These are phyloP conservation scores for Erythrobasidium hasegawianum DNA, from an alignment of 1,284 basidiomycete genomes.

Conservation along the genomic window DNA sequence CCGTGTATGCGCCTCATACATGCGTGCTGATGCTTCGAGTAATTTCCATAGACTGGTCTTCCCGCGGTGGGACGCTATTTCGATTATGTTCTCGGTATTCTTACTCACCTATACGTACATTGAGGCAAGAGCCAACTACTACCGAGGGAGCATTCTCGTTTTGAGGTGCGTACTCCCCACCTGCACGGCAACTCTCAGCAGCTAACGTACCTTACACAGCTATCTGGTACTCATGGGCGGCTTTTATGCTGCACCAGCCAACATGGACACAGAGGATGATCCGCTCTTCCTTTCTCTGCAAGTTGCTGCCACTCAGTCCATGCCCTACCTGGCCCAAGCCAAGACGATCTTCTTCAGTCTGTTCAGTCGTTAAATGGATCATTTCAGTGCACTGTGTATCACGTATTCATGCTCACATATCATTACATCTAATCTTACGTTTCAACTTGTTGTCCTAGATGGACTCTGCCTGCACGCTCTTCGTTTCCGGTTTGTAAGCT, in stretches of 20 bases:
- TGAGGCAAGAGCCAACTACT: slow-evolving; percentile 95
- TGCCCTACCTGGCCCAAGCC: not conserved
- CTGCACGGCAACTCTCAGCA: not conserved
- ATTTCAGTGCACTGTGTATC: too few species aligned
- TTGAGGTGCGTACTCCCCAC: slow-evolving; percentile 59
- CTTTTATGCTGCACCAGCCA: slow-evolving; percentile 52
- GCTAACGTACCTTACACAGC: slow-evolving; percentile 50
- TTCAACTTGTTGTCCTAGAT: too few species aligned
- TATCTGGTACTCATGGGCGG: slow-evolving; percentile 74
- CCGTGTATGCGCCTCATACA: too few species aligned
- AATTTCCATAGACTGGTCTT: slow-evolving; percentile 72
- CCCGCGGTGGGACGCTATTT: slow-evolving; percentile 97
- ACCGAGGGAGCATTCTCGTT: slow-evolving; percentile 86
- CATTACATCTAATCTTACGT: too few species aligned
- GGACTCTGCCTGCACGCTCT: too few species aligned
- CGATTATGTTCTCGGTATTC: slow-evolving; percentile 75
- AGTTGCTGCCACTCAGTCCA: slow-evolving; percentile 52
- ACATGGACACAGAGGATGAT: slow-evolving; percentile 25
- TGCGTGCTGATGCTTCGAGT: too few species aligned
- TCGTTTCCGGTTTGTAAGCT: too few species aligned
- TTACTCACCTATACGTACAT: slow-evolving; percentile 98
- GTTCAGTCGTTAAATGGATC: slow-evolving; percentile 15
- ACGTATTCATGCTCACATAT: too few species aligned
- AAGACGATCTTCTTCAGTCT: slow-evolving; percentile 15
- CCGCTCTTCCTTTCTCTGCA: slow-evolving; percentile 47